A percentile compares a stretch with the other conserved stretches of the same genome.
Conservation (phyloP, 106 monocot species). For the Vanilla planifolia region DNA sequence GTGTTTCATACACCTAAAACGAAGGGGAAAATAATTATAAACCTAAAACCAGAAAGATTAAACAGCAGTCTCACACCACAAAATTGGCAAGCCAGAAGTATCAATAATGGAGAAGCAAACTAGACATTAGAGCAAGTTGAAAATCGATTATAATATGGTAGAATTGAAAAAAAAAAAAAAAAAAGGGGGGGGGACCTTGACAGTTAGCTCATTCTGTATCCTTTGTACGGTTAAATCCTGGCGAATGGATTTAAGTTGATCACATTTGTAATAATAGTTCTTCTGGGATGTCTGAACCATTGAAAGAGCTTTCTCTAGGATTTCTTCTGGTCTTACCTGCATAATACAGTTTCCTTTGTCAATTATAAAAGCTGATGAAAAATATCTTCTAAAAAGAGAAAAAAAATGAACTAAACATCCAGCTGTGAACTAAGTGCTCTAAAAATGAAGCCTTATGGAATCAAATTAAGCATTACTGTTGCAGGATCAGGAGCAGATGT, state of each 20-base stretch:
- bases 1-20: conserved; percentile 85
- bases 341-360: conserved; percentile 3
- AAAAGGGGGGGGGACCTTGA: too few species aligned
- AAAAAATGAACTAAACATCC: neutral
- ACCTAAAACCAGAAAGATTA: neutral
- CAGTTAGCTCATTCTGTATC: conserved; percentile 81
- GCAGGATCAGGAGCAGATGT: conserved; percentile 94
- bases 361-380: neutral
- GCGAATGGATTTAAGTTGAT: conserved; percentile 95
- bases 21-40: neutral
- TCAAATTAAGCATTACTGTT: conserved; percentile 42
- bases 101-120: neutral
- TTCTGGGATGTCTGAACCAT: conserved; percentile 80
- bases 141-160: neutral
- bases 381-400: neutral
- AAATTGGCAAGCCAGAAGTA: neutral
- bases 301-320: conserved; percentile 75
- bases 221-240: conserved; percentile 95
- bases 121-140: neutral
- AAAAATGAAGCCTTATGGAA: neutral
- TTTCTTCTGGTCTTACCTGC: conserved; percentile 92
- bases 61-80: neutral
- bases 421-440: neutral
- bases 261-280: conserved; percentile 93
- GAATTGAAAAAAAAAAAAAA: neutral